phyloP scores from a whole-genome alignment of 2,329 filamentous ascomycete genomes.

The Monilinia fructigena region DNA sequence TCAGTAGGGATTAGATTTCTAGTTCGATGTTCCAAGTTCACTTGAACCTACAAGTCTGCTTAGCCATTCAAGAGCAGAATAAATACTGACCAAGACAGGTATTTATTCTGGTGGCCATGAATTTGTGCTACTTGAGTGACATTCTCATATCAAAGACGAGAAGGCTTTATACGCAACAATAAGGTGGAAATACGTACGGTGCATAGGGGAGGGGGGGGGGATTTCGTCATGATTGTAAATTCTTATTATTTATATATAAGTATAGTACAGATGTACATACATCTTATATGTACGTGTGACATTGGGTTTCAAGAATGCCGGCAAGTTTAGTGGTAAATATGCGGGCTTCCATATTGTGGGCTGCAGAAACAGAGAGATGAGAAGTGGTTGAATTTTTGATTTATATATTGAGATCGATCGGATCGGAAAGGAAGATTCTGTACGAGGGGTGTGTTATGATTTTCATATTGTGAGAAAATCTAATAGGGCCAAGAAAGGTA shows the following conservation, averaged over 20 bases:
- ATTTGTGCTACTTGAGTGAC: constrained; percentile 4
- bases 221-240: background rate
- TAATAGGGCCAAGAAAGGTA: background rate
- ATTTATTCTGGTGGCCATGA: background rate
- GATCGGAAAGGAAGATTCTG: constrained; percentile 21
- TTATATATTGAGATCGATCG: constrained; percentile 21
- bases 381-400: constrained; percentile 11
- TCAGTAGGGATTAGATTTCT: background rate
- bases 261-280: background rate
- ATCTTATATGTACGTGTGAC: constrained; percentile 8
- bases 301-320: constrained; percentile 6
- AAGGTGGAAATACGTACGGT: background rate
- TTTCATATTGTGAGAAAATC: constrained; percentile 4
- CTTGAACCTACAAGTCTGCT: background rate
- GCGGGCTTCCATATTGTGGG: constrained; percentile 4
- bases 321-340: constrained; percentile 3
- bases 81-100: background rate
- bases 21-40: background rate
- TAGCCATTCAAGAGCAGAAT: background rate
- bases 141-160: constrained; percentile 9
- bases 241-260: background rate
- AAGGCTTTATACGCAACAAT: background rate
- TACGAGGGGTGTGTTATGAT: constrained; percentile 10
- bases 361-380: constrained; percentile 16
- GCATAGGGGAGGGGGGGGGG: background rate